Base-by-base conservation (phyloP, 805 yeast genomes). In the Candida sonorensis region DNA sequence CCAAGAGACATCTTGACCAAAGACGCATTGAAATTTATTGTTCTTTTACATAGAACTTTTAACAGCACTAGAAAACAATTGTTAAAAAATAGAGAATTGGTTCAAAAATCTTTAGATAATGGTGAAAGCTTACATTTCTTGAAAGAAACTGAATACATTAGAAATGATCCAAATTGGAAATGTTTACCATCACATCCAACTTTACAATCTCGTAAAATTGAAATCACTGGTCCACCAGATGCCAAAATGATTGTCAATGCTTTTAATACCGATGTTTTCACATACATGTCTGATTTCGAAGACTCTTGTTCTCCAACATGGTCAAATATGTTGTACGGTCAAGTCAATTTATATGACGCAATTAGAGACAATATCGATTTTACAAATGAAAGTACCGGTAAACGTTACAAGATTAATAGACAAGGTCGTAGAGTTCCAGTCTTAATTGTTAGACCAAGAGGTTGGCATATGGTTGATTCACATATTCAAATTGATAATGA, bases 261-360 rank as follows among this genome's bases (percentile, higher is more conserved):
- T 3, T 67, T 82, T 54, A 82, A 82, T 59, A 77, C 88, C 1
- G 67, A 71, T 34, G 92, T 82, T 27, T 81, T 81, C 41, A 81
- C 92, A 19, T 82, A 82, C 55, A 82, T 82, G 92, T 78, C 86
- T 26, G 94, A 82, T 63, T 80, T 82, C 50, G 94, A 82, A 58
- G 92, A 82, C 57, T 80, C 88, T 12, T 74, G 82, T 47, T 75
- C 90, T 13, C 94, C 94, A 47, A 81, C 94, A 17, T 82, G 92
- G 92, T 59, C 62, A 41, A 82, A 81, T 59, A 69, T 81, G 65
- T 71, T 81, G 34, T 83, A 80, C 50, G 94, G 92, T 33, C 92
- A 82, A 59, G 84, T 78, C 36, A 81, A 82, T 54, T 59, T 82
- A 49, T 81, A 69, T 53, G 94, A 82, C 52, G 88, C 78, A 13